Evolutionary conservation across 768 basidiomycete genomes (phyloP).

Genomic region (Naganishia vaughanmartiniae): DNA sequence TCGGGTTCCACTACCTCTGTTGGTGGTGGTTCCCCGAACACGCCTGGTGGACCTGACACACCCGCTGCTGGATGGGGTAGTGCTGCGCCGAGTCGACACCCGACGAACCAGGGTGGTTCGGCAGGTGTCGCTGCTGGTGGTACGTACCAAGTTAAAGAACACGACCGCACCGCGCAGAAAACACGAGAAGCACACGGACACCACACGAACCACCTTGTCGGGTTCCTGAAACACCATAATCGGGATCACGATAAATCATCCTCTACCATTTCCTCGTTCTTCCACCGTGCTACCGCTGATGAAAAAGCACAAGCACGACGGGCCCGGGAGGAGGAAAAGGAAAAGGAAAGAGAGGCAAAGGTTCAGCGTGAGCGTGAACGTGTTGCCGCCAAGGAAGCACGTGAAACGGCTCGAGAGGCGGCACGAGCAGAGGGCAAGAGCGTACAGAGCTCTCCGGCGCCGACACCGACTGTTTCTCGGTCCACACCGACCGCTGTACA

Average conservation of each 20-base stretch:
- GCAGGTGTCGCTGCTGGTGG: not conserved
- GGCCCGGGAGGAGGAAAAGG: slow-evolving; percentile 45
- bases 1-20: slow-evolving; percentile 24
- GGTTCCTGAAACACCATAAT: slow-evolving; percentile 51
- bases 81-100: slow-evolving; percentile 23
- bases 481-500: not conserved
- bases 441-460: slow-evolving; percentile 22
- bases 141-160: slow-evolving; percentile 24
- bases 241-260: slow-evolving; percentile 50
- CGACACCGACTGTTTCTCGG: slow-evolving; percentile 27
- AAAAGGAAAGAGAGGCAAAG: slow-evolving; percentile 35
- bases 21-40: not conserved
- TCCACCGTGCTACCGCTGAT: slow-evolving; percentile 40
- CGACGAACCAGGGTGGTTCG: slow-evolving; percentile 15
- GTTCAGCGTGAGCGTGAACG: slow-evolving; percentile 13
- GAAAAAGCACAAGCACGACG: slow-evolving; percentile 43
- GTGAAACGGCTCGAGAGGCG: not conserved
- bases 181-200: slow-evolving; percentile 21
- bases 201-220: slow-evolving; percentile 30
- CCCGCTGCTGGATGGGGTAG: slow-evolving; percentile 31
- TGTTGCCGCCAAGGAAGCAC: slow-evolving; percentile 14
- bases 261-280: slow-evolving; percentile 48
- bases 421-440: slow-evolving; percentile 20
- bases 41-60: slow-evolving; percentile 22
- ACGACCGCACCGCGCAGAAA: slow-evolving; percentile 11